Evolutionary conservation across 2,329 filamentous ascomycete species (phyloP).

Genomic region (Balansia obtecta): DNA sequence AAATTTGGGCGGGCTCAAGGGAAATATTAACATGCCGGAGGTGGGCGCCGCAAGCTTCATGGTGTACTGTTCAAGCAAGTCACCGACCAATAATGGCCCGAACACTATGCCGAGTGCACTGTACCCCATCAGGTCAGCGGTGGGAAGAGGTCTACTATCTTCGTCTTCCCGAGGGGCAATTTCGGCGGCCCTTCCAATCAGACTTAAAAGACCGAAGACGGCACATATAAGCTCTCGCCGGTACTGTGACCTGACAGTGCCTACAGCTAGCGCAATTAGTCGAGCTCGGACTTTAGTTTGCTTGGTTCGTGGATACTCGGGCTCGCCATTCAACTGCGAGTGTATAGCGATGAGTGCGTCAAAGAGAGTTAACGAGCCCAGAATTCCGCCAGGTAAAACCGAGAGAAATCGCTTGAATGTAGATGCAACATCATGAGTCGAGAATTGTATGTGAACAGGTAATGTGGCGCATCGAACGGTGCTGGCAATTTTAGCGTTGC

Average conservation of each 20-base stretch:
- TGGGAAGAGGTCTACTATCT: constrained; percentile 37
- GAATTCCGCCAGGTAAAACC: constrained; percentile 51
- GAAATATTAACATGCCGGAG: constrained; percentile 29
- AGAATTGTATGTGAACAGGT: constrained; percentile 45
- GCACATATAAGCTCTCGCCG: constrained; percentile 53
- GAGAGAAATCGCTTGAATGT: constrained; percentile 54
- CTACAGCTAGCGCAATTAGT: constrained; percentile 52
- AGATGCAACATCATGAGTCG: constrained; percentile 53
- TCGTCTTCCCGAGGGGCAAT: constrained; percentile 38
- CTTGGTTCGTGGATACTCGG: constrained; percentile 39
- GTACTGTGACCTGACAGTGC: constrained; percentile 44
- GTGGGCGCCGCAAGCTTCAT: constrained; percentile 31
- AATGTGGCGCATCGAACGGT: constrained; percentile 48
- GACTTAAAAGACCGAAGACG: constrained; percentile 51
- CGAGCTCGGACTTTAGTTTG: constrained; percentile 45
- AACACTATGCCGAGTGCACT: constrained; percentile 50
- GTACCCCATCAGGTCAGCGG: constrained; percentile 51
- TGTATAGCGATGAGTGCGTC: constrained; percentile 50
- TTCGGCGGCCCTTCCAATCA: constrained; percentile 47
- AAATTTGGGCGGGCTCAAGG: constrained; percentile 29
- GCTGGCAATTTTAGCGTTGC: constrained; percentile 36
- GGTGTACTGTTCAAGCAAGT: constrained; percentile 39
- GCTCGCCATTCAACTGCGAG: constrained; percentile 38
- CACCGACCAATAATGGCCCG: constrained; percentile 49
- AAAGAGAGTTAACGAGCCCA: constrained; percentile 49